Conservation (phyloP, 1,139 yeast genomes). For the Lodderomyces beijingensis region DNA sequence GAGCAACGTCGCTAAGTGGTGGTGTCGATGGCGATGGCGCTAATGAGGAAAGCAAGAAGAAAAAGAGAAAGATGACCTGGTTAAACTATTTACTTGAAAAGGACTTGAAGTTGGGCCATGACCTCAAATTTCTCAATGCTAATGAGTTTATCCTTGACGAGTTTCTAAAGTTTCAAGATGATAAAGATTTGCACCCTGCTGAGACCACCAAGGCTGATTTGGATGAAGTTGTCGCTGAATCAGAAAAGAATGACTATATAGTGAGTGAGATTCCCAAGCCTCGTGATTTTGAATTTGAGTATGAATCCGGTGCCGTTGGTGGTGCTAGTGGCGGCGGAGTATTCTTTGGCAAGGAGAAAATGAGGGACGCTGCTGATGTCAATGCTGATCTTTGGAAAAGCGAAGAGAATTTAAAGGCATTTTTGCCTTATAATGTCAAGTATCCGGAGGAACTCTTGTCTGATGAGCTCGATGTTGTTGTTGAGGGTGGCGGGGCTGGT, state of each 20-base stretch:
- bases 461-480: constrained; percentile 1
- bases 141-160: constrained; percentile 22
- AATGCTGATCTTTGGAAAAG: constrained; percentile 1
- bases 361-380: not conserved
- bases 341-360: not conserved
- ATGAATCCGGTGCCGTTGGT: not conserved
- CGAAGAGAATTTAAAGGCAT: constrained; percentile 1
- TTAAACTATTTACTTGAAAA: constrained; percentile 41
- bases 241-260: not conserved
- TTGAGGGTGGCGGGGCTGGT: not conserved
- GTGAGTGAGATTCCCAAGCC: constrained; percentile 9
- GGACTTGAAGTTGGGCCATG: constrained; percentile 41
- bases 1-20: constrained; percentile 6
- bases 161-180: constrained; percentile 25
- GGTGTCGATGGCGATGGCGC: constrained; percentile 25
- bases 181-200: constrained; percentile 28
- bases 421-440: constrained; percentile 7
- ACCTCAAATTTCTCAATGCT: constrained; percentile 34
- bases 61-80: constrained; percentile 32
- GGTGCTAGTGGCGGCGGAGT: not conserved
- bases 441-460: constrained; percentile 2
- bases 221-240: not conserved
- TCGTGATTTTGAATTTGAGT: not conserved
- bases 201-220: constrained; percentile 7
- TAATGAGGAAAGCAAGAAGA: constrained; percentile 10